Percentiles rank a stretch among this genome's conserved stretches.
Conservation (phyloP, 75 land plant species). For the Pinus taeda region DNA sequence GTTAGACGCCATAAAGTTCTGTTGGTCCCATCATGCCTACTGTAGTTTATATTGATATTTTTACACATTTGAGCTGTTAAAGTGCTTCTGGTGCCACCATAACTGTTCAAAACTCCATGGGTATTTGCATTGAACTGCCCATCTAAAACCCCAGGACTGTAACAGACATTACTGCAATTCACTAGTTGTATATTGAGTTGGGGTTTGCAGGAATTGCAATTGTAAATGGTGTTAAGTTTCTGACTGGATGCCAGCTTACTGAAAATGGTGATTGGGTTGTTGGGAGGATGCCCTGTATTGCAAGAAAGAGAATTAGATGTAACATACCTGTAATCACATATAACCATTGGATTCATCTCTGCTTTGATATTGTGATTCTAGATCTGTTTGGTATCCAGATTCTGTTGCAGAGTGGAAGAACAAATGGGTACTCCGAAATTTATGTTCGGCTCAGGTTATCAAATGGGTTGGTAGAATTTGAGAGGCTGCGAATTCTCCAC, state of each 20-base stretch:
- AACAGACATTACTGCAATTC: not conserved
- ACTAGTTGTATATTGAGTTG: not conserved
- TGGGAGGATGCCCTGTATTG: not conserved
- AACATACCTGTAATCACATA: constrained; percentile 7
- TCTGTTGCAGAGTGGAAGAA: too few relatives aligned
- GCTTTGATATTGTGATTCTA: not conserved
- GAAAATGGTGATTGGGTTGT: too few relatives aligned
- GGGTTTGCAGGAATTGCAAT: too few relatives aligned
- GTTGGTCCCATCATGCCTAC: not conserved
- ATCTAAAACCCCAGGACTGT: not conserved
- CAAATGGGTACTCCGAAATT: too few relatives aligned
- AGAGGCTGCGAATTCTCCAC: too few relatives aligned
- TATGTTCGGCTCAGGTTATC: too few relatives aligned
- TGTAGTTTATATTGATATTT: not conserved
- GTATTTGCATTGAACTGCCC: not conserved
- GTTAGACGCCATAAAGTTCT: not conserved
- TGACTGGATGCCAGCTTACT: too few relatives aligned
- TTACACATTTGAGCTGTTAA: not conserved
- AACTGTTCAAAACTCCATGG: not conserved
- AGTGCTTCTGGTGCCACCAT: not conserved
- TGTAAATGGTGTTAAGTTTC: too few relatives aligned
- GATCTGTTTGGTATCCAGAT: not conserved
- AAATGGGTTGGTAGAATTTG: too few relatives aligned
- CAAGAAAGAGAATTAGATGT: not conserved
- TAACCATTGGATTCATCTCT: not conserved